Conservation (phyloP, 495 filamentous ascomycete genomes). For the Viridothelium virens region DNA sequence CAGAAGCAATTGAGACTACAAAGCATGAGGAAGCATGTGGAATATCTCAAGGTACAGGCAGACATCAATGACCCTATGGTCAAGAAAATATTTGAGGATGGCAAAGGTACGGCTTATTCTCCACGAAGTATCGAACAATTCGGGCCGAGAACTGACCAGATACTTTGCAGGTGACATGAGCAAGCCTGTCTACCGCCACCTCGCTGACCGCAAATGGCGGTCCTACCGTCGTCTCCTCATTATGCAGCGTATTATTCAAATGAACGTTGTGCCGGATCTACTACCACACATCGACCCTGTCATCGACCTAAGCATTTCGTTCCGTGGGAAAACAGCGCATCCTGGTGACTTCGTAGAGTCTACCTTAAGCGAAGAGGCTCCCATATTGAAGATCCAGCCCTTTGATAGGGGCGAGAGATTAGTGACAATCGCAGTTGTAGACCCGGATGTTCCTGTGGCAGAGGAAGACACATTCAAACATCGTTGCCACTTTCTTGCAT, state of each 20-base stretch:
- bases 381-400: conserved; percentile 71
- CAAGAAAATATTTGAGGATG: conserved; percentile 93
- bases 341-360: conserved; percentile 76
- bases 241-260: conserved; percentile 78
- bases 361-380: conserved; percentile 55
- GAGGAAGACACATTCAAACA: conserved; percentile 69
- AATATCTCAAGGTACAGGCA: conserved; percentile 76
- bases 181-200: conserved; percentile 90
- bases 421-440: conserved; percentile 75
- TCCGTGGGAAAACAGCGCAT: conserved; percentile 54
- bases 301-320: conserved; percentile 71
- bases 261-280: conserved; percentile 89
- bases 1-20: conserved; percentile 48
- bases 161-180: conserved; percentile 72
- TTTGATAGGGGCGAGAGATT: conserved; percentile 76
- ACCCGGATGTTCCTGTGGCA: conserved; percentile 80
- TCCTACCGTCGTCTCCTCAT: conserved; percentile 66
- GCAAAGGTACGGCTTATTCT: conserved; percentile 54
- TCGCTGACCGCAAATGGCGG: conserved; percentile 83
- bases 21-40: conserved; percentile 66
- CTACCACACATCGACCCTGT: conserved; percentile 72
- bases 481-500: conserved; percentile 77
- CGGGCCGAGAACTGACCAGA: conserved; percentile 1
- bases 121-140: not conserved
- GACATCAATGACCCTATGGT: conserved; percentile 95